These are phyloP conservation scores for Blastocystis hominis DNA, from an alignment of 352 stramenopile species.

Conservation along the genomic window DNA sequence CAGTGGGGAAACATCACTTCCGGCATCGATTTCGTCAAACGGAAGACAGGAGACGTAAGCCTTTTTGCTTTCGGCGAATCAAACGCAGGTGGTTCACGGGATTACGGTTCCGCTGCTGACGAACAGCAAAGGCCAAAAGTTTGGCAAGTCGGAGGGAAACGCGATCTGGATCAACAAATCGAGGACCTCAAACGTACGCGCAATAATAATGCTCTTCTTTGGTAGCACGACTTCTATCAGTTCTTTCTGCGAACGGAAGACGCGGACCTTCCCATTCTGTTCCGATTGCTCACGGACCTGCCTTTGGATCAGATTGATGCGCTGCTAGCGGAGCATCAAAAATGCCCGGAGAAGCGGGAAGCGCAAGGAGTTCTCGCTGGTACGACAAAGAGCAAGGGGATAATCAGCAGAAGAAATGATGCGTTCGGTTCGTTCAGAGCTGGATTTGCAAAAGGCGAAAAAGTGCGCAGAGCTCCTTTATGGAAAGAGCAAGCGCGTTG, in stretches of 20 bases:
- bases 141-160: slow-evolving; percentile 94
- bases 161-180: slow-evolving; percentile 90
- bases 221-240: slow-evolving; percentile 80
- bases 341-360: slow-evolving; percentile 43
- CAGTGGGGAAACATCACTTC: slow-evolving; percentile 99
- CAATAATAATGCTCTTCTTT: neutral
- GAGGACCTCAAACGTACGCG: slow-evolving; percentile 59
- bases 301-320: slow-evolving; percentile 77
- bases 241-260: slow-evolving; percentile 78
- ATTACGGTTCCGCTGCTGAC: slow-evolving; percentile 90
- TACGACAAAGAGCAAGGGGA: slow-evolving; percentile 27
- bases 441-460: slow-evolving; percentile 21
- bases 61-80: neutral
- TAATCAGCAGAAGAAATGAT: neutral
- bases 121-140: slow-evolving; percentile 91
- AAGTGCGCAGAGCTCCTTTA: slow-evolving; percentile 34
- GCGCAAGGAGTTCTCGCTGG: slow-evolving; percentile 58
- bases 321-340: slow-evolving; percentile 59
- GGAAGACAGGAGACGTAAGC: slow-evolving; percentile 66
- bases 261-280: slow-evolving; percentile 82
- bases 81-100: slow-evolving; percentile 70
- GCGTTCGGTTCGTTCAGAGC: neutral
- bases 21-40: slow-evolving; percentile 86
- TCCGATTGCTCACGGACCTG: slow-evolving; percentile 95
- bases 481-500: neutral